Conservation (phyloP, 306 rosid genomes). For the Pachyrhizus erosus region DNA sequence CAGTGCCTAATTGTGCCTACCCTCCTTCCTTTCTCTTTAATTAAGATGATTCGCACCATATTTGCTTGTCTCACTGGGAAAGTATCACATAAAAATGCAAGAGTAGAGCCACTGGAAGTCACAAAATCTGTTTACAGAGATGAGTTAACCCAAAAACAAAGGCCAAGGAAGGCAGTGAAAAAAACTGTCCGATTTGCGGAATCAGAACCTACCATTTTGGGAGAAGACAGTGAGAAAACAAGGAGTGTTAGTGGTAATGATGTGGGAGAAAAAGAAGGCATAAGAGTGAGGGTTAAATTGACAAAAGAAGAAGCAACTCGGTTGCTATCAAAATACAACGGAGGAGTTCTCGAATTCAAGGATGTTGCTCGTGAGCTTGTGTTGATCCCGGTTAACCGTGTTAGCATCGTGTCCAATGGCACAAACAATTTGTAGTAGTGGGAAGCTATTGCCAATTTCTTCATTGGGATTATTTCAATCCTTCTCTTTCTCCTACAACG, state of each 20-base stretch:
- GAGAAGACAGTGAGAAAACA: conserved; percentile 42
- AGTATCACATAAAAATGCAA: conserved; percentile 12
- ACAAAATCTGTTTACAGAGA: conserved; percentile 52
- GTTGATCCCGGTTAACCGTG: conserved; percentile 41
- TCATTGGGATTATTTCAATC: not conserved
- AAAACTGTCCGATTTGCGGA: conserved; percentile 39
- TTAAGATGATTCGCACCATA: conserved; percentile 42
- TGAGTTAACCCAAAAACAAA: conserved; percentile 48
- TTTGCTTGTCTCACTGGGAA: conserved; percentile 36
- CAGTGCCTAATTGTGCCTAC: not conserved
- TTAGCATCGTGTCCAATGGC: conserved; percentile 20
- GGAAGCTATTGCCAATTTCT: not conserved
- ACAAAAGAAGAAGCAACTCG: conserved; percentile 74
- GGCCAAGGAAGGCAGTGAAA: conserved; percentile 43
- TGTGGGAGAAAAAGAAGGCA: conserved; percentile 29
- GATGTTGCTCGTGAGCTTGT: conserved; percentile 60
- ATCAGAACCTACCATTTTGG: conserved; percentile 51
- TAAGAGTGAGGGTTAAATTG: conserved; percentile 69
- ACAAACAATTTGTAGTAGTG: not conserved
- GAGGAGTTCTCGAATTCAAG: conserved; percentile 60
- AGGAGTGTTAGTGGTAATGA: not conserved
- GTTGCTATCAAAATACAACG: conserved; percentile 64
- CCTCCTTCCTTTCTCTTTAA: not conserved
- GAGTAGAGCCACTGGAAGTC: conserved; percentile 22
- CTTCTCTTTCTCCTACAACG: not conserved